Percentiles rank a stretch among this genome's conserved stretches.
Evolutionary conservation across 2,329 filamentous ascomycete species (phyloP).

Genomic region (Mollisia scopiformis): DNA sequence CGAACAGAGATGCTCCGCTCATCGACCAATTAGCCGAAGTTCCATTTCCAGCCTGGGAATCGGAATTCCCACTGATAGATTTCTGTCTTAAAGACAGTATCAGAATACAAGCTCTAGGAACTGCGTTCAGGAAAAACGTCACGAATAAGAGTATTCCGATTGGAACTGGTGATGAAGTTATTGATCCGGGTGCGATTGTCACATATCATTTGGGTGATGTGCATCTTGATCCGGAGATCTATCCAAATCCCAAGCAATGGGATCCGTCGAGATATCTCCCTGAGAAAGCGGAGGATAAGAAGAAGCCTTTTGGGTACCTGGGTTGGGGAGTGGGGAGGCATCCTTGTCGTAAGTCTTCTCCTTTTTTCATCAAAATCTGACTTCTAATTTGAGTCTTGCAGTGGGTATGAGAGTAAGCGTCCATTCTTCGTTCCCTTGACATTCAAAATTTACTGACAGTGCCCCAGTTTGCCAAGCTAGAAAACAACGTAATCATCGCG

Average conservation of each 20-base stretch:
- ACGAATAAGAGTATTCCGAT: slow-evolving; percentile 48
- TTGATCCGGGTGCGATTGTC: slow-evolving; percentile 52
- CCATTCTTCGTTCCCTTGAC: not conserved
- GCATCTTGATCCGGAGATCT: slow-evolving; percentile 51
- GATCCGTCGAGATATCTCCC: slow-evolving; percentile 53
- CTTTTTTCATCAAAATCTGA: not conserved
- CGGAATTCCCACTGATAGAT: slow-evolving; percentile 55
- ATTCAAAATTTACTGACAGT: not conserved
- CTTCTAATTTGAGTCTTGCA: slow-evolving; percentile 26
- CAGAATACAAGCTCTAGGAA: slow-evolving; percentile 50
- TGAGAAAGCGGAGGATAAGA: slow-evolving; percentile 48
- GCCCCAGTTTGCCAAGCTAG: slow-evolving; percentile 53
- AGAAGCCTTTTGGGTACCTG: slow-evolving; percentile 14
- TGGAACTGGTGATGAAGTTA: slow-evolving; percentile 48
- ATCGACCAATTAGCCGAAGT: slow-evolving; percentile 43
- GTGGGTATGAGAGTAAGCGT: slow-evolving; percentile 31
- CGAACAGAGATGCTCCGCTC: slow-evolving; percentile 4
- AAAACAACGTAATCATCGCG: slow-evolving; percentile 52
- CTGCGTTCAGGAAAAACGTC: slow-evolving; percentile 54
- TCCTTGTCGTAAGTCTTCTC: slow-evolving; percentile 42
- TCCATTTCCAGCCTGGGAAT: slow-evolving; percentile 56
- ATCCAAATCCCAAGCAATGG: slow-evolving; percentile 50
- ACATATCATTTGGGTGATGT: slow-evolving; percentile 50
- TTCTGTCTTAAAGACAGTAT: slow-evolving; percentile 57
- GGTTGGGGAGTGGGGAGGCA: slow-evolving; percentile 23